Evolutionary conservation across 2,329 filamentous ascomycete genomes (phyloP), one percentile per base, ranked within the genome.

Genomic region (Periglandula ipomoeae): DNA sequence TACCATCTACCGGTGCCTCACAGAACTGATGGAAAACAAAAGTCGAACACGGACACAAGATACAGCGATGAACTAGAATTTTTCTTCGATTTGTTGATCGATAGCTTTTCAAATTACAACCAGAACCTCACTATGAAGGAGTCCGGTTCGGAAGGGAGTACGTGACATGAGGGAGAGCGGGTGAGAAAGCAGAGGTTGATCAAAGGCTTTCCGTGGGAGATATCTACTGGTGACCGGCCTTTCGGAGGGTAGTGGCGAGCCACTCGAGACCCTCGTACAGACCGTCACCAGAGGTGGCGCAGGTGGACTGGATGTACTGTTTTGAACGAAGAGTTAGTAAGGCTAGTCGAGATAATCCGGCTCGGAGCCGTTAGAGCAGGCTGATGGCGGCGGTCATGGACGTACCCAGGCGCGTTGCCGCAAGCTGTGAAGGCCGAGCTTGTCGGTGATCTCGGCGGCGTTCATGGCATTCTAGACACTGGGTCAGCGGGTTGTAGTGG

Each of bases 381-480:
- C 24, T 20, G n/a, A 11, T 19, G 10, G 19, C 13, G 44, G 2
- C 27, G 11, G 22, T 6, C 7, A 19, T 46, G 49, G 56, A 76
- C 89, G 70, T 90, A 98, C 93, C 93, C 93, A 98, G 65, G 89
- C 87, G 72, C 93, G 90, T 79, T 95, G 89, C 81, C 89, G 89
- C 81, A 98, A 80, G 77, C 88, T 94, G 84, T 97, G 91, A 65
- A 98, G 89, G 68, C 93, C 93, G 72, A 98, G 89, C 84, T 97
- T 96, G 78, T 98, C 91, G 72, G 93, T 98, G 73, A 98, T 97
- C 79, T 98, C 93, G 67, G 93, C 91, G 65, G 93, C 91, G 75
- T 95, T 96, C 93, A 97, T 97, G 73, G 93, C 93, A 69, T 97
- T 97, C 90, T 95, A 65, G 52, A 7, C 30, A 38, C 24, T 20